phyloP scores from a whole-genome alignment of 106 monocot genomes.

The Xerophyta viscosa region DNA sequence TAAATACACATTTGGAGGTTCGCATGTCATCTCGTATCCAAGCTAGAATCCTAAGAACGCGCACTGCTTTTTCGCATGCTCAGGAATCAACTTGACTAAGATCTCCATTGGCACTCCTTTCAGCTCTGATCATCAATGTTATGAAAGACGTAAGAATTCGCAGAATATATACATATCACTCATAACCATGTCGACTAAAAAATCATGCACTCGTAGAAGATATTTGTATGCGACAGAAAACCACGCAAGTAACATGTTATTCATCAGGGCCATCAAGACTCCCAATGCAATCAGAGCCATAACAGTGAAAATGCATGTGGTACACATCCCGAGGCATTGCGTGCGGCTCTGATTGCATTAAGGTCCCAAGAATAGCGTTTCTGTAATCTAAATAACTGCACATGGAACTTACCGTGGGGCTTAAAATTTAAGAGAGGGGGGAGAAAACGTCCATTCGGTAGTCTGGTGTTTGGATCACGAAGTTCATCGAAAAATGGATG shows the following conservation, averaged over 20 bases:
- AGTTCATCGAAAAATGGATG: constrained; percentile 11
- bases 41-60: constrained; percentile 10
- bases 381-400: too few relatives aligned
- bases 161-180: background rate
- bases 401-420: constrained; percentile 1
- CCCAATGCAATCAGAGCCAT: too few relatives aligned
- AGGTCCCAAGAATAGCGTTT: too few relatives aligned
- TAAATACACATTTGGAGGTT: background rate
- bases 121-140: background rate
- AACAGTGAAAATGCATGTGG: too few relatives aligned
- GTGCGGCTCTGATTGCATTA: too few relatives aligned
- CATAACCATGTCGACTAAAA: background rate
- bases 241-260: too few relatives aligned
- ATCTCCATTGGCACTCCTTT: constrained; percentile 15
- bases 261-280: too few relatives aligned
- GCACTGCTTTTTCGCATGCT: constrained; percentile 14
- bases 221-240: too few relatives aligned
- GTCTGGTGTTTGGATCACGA: constrained; percentile 11
- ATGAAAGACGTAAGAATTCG: background rate
- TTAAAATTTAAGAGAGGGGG: constrained; percentile 12
- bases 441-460: constrained; percentile 11
- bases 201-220: too few relatives aligned
- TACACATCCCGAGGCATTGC: too few relatives aligned
- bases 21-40: background rate
- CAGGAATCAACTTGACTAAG: constrained; percentile 12